Conservation (phyloP, 2,329 filamentous ascomycete genomes). For the Monosporascus sp. region DNA sequence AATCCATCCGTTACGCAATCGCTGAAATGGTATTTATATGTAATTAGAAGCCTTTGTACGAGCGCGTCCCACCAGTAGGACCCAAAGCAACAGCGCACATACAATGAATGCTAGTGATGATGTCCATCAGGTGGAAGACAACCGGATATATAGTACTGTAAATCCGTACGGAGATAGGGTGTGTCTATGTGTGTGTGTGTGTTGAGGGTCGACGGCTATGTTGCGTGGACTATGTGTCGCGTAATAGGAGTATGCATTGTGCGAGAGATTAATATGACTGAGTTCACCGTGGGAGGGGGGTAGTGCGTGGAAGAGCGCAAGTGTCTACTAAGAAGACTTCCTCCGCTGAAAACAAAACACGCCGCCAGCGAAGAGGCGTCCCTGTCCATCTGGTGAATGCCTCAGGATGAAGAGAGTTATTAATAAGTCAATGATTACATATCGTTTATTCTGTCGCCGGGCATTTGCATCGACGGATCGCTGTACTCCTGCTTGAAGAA, state of each 20-base stretch:
- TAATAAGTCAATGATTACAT: conserved; percentile 35
- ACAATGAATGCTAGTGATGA: not conserved
- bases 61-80: not conserved
- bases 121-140: too few species aligned
- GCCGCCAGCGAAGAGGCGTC: not conserved
- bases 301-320: too few species aligned
- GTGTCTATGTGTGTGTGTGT: too few species aligned
- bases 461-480: conserved; percentile 54
- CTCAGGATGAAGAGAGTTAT: not conserved
- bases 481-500: conserved; percentile 42
- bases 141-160: too few species aligned
- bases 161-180: too few species aligned
- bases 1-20: not conserved
- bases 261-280: too few species aligned
- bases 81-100: not conserved
- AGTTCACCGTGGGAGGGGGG: too few species aligned
- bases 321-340: too few species aligned
- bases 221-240: too few species aligned
- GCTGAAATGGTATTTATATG: not conserved
- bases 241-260: too few species aligned
- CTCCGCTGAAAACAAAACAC: too few species aligned
- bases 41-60: not conserved
- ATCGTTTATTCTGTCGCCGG: conserved; percentile 52
- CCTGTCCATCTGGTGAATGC: not conserved
- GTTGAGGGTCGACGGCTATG: too few species aligned